Evolutionary conservation across 169 alveolate genomes (phyloP).

Genomic region (Eimeria maxima): DNA sequence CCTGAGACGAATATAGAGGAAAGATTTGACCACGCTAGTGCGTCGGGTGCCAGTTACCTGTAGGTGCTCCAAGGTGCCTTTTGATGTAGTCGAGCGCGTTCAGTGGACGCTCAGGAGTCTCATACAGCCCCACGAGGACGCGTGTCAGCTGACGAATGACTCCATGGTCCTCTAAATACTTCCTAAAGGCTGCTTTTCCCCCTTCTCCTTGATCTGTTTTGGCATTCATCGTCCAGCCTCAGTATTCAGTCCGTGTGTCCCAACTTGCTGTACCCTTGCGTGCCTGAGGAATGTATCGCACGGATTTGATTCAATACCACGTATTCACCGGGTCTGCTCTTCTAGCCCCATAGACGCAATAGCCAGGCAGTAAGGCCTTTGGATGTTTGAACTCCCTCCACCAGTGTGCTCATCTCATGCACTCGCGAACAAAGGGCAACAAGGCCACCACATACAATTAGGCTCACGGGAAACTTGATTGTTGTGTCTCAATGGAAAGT

Average conservation of each 20-base stretch:
- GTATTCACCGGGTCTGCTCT: neutral
- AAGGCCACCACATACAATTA: neutral
- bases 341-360: too few relatives aligned
- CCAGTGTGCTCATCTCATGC: neutral
- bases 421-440: neutral
- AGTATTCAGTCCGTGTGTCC: neutral
- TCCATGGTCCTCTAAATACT: slow-evolving; percentile 93
- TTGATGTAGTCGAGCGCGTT: slow-evolving; percentile 93
- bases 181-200: slow-evolving; percentile 93
- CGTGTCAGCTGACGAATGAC: slow-evolving; percentile 93
- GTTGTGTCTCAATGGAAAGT: neutral
- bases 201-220: slow-evolving; percentile 84
- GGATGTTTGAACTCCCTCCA: neutral
- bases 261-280: neutral
- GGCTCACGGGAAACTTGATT: neutral
- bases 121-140: slow-evolving; percentile 94
- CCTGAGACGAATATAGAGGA: neutral
- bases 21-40: neutral
- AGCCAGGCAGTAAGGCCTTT: neutral
- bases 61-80: slow-evolving; percentile 92
- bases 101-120: slow-evolving; percentile 90
- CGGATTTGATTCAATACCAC: neutral
- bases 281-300: neutral
- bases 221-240: slow-evolving; percentile 1
- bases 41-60: slow-evolving; percentile 7